A percentile compares a stretch with the other conserved stretches of the same genome.
phyloP scores from a whole-genome alignment of 1,284 basidiomycete species.

The Cryptococcus sp. region DNA sequence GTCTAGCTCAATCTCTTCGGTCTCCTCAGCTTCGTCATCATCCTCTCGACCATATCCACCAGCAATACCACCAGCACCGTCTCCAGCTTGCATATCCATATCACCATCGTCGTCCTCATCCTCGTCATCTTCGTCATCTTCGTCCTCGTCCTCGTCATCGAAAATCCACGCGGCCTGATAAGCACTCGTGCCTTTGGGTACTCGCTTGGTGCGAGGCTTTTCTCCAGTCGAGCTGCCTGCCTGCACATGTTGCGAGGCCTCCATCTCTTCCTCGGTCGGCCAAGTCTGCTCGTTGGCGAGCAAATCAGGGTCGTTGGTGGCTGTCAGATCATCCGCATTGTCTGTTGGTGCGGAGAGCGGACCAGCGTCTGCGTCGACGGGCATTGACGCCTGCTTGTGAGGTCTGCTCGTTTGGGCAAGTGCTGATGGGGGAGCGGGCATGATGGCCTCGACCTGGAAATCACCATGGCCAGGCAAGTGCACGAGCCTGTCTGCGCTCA shows the following conservation, averaged over 20 bases:
- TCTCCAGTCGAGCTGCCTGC: slow-evolving; percentile 56
- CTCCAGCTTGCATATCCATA: slow-evolving; percentile 36
- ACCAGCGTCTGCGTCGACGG: slow-evolving; percentile 26
- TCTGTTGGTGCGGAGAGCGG: slow-evolving; percentile 58
- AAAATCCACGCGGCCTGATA: slow-evolving; percentile 94
- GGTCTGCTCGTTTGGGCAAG: slow-evolving; percentile 35
- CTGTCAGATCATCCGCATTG: slow-evolving; percentile 82
- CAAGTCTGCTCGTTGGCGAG: slow-evolving; percentile 96
- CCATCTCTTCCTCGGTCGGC: slow-evolving; percentile 98
- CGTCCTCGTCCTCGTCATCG: slow-evolving; percentile 65
- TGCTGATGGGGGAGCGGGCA: slow-evolving; percentile 34
- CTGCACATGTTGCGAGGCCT: slow-evolving; percentile 50
- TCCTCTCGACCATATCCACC: slow-evolving; percentile 38
- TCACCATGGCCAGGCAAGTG: slow-evolving; percentile 90
- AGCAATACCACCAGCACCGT: slow-evolving; percentile 36
- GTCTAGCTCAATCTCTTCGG: slow-evolving; percentile 63
- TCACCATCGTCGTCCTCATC: slow-evolving; percentile 53
- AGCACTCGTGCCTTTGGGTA: slow-evolving; percentile 87
- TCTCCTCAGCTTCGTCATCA: slow-evolving; percentile 60
- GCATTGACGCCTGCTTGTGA: slow-evolving; percentile 34
- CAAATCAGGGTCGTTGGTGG: slow-evolving; percentile 83
- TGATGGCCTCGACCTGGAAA: slow-evolving; percentile 71
- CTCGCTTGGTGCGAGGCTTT: slow-evolving; percentile 61
- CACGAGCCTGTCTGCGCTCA: slow-evolving; percentile 83
- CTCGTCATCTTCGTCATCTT: slow-evolving; percentile 59